phyloP scores from a whole-genome alignment of 169 alveolate species.

The Cryptosporidium felis region DNA sequence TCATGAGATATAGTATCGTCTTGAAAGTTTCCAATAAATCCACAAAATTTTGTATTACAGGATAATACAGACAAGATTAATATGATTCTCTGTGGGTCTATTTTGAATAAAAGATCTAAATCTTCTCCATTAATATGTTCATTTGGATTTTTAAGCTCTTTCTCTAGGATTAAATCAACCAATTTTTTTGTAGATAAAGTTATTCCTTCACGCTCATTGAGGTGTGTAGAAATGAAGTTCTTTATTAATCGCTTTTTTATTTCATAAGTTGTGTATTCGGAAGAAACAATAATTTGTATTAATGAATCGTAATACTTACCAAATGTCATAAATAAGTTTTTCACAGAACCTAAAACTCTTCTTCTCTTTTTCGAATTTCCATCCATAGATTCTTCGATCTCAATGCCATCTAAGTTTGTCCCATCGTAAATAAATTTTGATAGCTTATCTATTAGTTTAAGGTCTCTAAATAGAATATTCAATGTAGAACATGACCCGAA shows the following conservation, averaged over 20 bases:
- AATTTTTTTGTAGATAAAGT: neutral
- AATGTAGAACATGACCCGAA: conserved; percentile 27
- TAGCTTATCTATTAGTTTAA: neutral
- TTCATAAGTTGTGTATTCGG: neutral
- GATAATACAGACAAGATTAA: neutral
- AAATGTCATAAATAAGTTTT: neutral
- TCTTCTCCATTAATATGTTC: neutral
- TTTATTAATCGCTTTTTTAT: conserved; percentile 1
- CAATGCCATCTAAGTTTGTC: neutral
- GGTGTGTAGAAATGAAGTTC: neutral
- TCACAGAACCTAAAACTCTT: conserved; percentile 30
- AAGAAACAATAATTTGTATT: neutral
- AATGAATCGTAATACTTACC: conserved; percentile 15
- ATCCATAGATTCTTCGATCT: neutral
- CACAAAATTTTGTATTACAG: neutral
- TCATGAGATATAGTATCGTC: too few species aligned
- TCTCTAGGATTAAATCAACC: neutral
- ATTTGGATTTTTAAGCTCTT: neutral
- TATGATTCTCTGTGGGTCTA: neutral
- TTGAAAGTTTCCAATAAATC: neutral
- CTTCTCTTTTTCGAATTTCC: neutral
- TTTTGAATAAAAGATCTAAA: too few species aligned
- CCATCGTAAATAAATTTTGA: conserved; percentile 52
- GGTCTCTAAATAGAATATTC: neutral
- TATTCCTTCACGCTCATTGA: neutral